Percentiles rank a stretch among this genome's conserved stretches.
phyloP scores from a whole-genome alignment of 2,329 filamentous ascomycete genomes.

The Drechmeria coniospora region DNA sequence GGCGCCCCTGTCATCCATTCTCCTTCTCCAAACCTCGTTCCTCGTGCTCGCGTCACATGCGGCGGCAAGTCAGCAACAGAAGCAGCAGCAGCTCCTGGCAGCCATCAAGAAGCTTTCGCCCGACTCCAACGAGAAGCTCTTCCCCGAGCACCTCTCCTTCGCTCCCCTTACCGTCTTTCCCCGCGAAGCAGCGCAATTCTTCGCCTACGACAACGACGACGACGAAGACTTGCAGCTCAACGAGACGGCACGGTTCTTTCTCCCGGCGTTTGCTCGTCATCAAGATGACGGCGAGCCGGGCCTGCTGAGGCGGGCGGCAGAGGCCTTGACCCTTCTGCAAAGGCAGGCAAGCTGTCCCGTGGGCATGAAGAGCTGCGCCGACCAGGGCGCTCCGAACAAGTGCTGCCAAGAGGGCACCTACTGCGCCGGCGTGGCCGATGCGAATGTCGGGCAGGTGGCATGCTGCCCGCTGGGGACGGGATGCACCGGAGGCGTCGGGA shows the following conservation, averaged over 20 bases:
- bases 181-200: conserved; percentile 8
- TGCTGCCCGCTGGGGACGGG: conserved; percentile 54
- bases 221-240: conserved; percentile 11
- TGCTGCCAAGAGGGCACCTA: conserved; percentile 54
- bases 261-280: conserved; percentile 38
- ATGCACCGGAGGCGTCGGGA: conserved; percentile 47
- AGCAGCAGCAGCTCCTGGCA: no score
- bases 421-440: conserved; percentile 50
- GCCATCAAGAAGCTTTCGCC: conserved; percentile 58
- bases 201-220: conserved; percentile 13
- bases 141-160: conserved; percentile 48
- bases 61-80: conserved; percentile 16
- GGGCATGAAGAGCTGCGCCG: conserved; percentile 48
- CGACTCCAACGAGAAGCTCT: conserved; percentile 60
- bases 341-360: conserved; percentile 52
- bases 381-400: conserved; percentile 51
- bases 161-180: conserved; percentile 13
- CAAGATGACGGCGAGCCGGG: conserved; percentile 10
- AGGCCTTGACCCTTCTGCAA: conserved; percentile 31
- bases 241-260: conserved; percentile 17
- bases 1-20: conserved; percentile 1
- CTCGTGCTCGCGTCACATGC: conserved; percentile 15
- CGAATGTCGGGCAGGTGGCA: conserved; percentile 51
- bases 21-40: conserved; percentile 3
- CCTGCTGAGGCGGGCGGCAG: conserved; percentile 27